Evolutionary conservation across 257 asterid species (phyloP).

Genomic region (Nicotiana attenuata): DNA sequence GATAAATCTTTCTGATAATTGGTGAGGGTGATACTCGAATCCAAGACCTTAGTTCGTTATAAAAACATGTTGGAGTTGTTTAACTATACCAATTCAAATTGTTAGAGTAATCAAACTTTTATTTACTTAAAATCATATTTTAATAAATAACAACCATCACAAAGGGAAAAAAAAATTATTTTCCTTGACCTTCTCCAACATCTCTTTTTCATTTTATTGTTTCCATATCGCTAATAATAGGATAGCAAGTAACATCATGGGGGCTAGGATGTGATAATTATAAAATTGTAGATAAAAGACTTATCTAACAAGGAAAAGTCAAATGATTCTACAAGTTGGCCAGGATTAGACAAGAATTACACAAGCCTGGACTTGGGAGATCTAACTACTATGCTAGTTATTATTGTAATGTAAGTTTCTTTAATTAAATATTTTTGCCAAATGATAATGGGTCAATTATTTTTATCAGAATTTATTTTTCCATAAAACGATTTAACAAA

Average conservation of each 20-base stretch:
- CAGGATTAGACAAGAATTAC: background rate
- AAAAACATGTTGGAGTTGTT: no score
- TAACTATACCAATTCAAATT: no score
- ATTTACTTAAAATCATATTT: no score
- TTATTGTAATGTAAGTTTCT: background rate
- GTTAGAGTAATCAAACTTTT: no score
- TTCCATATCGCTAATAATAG: background rate
- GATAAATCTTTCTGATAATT: no score
- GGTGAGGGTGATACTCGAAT: no score
- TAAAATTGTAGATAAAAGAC: no score
- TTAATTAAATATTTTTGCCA: background rate
- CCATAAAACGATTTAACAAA: background rate
- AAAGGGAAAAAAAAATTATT: background rate
- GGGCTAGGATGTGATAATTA: background rate
- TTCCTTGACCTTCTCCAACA: background rate
- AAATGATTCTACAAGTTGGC: background rate
- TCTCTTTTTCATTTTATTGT: background rate
- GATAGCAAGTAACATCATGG: background rate
- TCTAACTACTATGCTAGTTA: background rate
- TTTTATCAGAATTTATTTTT: background rate
- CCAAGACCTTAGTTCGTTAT: no score
- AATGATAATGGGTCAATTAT: background rate
- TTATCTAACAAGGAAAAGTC: background rate
- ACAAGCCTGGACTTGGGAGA: background rate
- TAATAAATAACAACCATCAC: no score